A percentile compares a stretch with the other conserved stretches of the same genome.
Evolutionary conservation across 1,284 basidiomycete genomes (phyloP).

Genomic region (Ceratorhiza oryzae-sativae): DNA sequence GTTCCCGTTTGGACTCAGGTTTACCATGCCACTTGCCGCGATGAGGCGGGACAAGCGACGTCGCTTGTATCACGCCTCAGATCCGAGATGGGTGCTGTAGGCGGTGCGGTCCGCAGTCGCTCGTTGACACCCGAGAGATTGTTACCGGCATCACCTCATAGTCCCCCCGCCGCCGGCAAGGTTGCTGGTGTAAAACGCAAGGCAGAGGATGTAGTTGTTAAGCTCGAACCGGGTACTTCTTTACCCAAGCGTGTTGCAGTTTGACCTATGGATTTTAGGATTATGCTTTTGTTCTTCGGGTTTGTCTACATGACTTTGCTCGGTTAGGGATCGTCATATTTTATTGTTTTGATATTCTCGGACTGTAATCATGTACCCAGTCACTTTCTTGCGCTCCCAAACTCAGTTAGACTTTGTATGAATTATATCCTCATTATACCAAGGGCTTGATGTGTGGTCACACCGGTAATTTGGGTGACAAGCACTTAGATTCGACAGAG

Average conservation of each 20-base stretch:
- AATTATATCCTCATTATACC: slow-evolving; percentile 17
- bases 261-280: neutral
- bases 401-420: slow-evolving; percentile 18
- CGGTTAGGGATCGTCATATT: neutral
- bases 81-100: slow-evolving; percentile 63
- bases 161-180: slow-evolving; percentile 42
- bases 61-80: slow-evolving; percentile 65
- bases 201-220: slow-evolving; percentile 43
- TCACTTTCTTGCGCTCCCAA: slow-evolving; percentile 1
- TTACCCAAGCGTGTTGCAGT: slow-evolving; percentile 22
- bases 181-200: slow-evolving; percentile 48
- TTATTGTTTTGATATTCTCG: neutral
- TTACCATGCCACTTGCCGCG: slow-evolving; percentile 91
- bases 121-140: slow-evolving; percentile 69
- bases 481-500: neutral
- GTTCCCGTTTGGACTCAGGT: slow-evolving; percentile 58
- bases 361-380: slow-evolving; percentile 8
- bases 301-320: neutral
- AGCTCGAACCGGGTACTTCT: slow-evolving; percentile 14
- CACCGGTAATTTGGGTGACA: too few species aligned
- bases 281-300: neutral
- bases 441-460: neutral
- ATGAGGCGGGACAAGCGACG: slow-evolving; percentile 62
- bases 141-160: slow-evolving; percentile 46
- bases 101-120: slow-evolving; percentile 60